These are phyloP conservation scores for Trichoderma atrobrunneum DNA, from an alignment of 2,329 filamentous ascomycete species.

Conservation along the genomic window DNA sequence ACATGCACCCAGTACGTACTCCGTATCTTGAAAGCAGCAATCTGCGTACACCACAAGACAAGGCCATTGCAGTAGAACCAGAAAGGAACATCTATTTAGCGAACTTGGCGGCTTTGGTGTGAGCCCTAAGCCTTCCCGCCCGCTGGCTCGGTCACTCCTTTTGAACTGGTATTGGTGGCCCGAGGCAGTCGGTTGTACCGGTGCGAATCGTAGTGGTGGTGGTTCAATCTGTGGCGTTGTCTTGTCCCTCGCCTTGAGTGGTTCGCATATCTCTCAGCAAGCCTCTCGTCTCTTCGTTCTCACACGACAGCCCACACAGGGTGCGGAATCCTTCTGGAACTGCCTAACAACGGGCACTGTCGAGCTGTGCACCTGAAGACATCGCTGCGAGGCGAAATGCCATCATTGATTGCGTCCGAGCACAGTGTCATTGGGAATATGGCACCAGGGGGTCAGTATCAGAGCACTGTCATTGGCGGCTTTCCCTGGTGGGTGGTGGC, in stretches of 20 bases:
- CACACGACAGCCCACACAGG: conserved; percentile 9
- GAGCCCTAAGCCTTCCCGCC: conserved; percentile 17
- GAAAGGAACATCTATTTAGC: neutral
- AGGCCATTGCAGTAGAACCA: neutral
- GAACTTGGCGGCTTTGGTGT: neutral
- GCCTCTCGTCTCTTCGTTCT: neutral
- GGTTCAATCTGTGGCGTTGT: conserved; percentile 12
- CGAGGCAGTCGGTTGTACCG: conserved; percentile 24
- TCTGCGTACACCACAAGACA: neutral
- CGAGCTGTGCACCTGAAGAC: conserved; percentile 15
- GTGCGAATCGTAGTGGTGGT: conserved; percentile 19
- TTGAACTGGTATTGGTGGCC: conserved; percentile 17
- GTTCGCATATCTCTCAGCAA: conserved; percentile 1
- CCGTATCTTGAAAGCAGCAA: neutral
- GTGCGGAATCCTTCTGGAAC: conserved; percentile 33
- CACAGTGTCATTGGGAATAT: conserved; percentile 24
- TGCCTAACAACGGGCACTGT: conserved; percentile 19
- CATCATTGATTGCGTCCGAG: conserved; percentile 18
- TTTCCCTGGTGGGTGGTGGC: conserved; percentile 30
- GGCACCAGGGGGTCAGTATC: conserved; percentile 26
- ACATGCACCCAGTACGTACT: neutral
- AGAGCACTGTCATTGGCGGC: conserved; percentile 33
- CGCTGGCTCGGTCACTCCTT: conserved; percentile 18
- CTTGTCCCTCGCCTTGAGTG: conserved; percentile 4
- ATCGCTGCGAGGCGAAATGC: conserved; percentile 20